These are phyloP conservation scores for Lentinus polychrous DNA, from an alignment of 1,284 basidiomycete genomes.

Conservation along the genomic window DNA sequence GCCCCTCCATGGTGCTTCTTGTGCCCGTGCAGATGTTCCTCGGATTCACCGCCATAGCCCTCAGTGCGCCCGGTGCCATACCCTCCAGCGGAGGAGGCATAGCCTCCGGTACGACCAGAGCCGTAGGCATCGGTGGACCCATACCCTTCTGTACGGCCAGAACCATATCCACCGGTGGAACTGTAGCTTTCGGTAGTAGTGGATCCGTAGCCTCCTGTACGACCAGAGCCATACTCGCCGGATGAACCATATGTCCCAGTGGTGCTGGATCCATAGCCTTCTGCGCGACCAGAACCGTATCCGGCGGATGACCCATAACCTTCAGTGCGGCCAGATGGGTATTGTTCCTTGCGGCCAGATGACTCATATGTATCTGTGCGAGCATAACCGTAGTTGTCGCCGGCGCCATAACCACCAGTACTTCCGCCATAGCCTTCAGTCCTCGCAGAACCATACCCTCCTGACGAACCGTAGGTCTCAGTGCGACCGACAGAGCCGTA, in stretches of 20 bases:
- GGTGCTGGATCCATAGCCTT: slow-evolving; percentile 1
- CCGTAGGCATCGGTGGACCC: slow-evolving; percentile 9
- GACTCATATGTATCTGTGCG: too few species aligned
- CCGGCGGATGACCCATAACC: slow-evolving; percentile 6
- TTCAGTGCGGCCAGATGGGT: background rate
- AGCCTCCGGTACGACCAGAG: slow-evolving; percentile 1
- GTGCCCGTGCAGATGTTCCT: background rate
- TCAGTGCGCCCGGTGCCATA: background rate
- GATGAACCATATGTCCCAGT: slow-evolving; percentile 1
- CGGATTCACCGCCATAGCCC: slow-evolving; percentile 1
- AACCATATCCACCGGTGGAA: background rate
- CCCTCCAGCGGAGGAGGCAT: slow-evolving; percentile 1
- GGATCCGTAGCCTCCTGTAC: background rate
- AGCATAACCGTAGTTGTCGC: too few species aligned
- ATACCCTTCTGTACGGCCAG: slow-evolving; percentile 4
- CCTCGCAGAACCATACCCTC: too few species aligned
- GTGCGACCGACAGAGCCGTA: background rate
- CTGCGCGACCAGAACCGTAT: slow-evolving; percentile 2
- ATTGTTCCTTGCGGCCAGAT: too few species aligned
- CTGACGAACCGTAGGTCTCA: too few species aligned
- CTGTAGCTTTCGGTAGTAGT: background rate
- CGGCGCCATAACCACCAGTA: too few species aligned
- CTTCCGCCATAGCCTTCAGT: too few species aligned
- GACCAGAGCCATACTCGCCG: background rate
- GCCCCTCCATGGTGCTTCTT: slow-evolving; percentile 1